Conservation (phyloP, 306 rosid species). For the Prunus mira region DNA sequence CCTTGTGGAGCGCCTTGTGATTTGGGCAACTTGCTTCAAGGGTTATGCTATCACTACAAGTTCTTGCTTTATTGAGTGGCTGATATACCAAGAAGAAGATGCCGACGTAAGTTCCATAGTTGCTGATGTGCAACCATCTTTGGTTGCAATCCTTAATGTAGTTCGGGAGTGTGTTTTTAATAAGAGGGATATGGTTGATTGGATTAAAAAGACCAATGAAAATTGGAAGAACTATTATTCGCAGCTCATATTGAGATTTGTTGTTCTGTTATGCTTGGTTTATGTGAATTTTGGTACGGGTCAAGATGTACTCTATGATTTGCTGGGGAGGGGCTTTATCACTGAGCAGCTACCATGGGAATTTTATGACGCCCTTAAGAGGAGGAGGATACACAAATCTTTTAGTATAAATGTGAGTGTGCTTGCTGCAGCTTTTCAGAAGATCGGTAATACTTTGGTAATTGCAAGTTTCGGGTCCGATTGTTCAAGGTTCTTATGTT, state of each 20-base stretch:
- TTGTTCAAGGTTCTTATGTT: constrained; percentile 10
- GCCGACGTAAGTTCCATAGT: neutral
- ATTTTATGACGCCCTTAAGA: constrained; percentile 29
- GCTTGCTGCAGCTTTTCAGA: constrained; percentile 46
- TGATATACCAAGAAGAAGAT: constrained; percentile 34
- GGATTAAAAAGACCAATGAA: constrained; percentile 35
- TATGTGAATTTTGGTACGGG: constrained; percentile 28
- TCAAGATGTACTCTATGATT: constrained; percentile 9
- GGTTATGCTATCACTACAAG: constrained; percentile 48
- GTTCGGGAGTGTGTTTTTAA: constrained; percentile 20
- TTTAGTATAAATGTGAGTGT: constrained; percentile 8
- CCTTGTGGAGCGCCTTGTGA: constrained; percentile 63
- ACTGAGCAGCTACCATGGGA: constrained; percentile 30
- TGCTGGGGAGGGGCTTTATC: constrained; percentile 25
- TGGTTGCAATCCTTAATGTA: constrained; percentile 6
- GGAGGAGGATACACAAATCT: constrained; percentile 8
- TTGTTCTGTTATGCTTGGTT: constrained; percentile 43
- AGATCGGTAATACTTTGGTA: constrained; percentile 48
- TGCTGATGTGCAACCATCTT: neutral
- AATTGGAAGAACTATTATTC: constrained; percentile 25
- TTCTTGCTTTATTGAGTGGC: constrained; percentile 65
- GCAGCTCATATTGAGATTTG: constrained; percentile 40
- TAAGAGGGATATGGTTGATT: constrained; percentile 6
- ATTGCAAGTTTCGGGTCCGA: constrained; percentile 28
- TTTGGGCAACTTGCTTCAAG: constrained; percentile 23